phyloP scores from a whole-genome alignment of 2,329 filamentous ascomycete species.

The Leptographium wingfieldii region DNA sequence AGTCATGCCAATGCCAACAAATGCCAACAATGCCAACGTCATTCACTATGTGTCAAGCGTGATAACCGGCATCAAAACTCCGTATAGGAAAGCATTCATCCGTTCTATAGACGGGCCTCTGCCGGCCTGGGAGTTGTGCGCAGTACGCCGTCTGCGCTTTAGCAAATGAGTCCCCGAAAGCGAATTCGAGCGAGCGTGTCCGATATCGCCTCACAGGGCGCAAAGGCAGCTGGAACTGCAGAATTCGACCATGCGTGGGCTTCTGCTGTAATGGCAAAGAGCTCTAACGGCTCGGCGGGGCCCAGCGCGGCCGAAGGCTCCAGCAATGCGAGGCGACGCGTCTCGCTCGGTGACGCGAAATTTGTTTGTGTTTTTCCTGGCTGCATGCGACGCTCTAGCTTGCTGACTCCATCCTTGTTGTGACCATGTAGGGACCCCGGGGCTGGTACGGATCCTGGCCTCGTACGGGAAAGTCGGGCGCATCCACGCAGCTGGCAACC shows the following conservation, averaged over 20 bases:
- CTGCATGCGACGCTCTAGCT: neutral
- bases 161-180: constrained; percentile 28
- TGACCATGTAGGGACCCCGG: constrained; percentile 11
- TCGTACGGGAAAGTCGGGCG: constrained; percentile 38
- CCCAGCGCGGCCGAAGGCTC: constrained; percentile 6
- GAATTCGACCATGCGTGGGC: constrained; percentile 1
- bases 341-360: constrained; percentile 6
- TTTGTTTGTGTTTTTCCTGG: constrained; percentile 1
- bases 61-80: neutral
- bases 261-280: constrained; percentile 1
- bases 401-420: neutral
- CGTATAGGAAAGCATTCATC: neutral
- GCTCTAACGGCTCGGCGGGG: constrained; percentile 3
- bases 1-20: neutral
- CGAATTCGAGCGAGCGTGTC: constrained; percentile 24
- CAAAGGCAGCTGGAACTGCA: neutral
- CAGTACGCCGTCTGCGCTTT: neutral
- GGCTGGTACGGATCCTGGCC: constrained; percentile 56
- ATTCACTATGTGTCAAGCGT: neutral
- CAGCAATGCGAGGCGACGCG: constrained; percentile 2
- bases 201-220: neutral
- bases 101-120: neutral
- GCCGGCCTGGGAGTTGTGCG: neutral
- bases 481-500: constrained; percentile 46
- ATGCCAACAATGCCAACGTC: neutral